Base-by-base conservation (phyloP, 768 basidiomycete genomes). In the Naganishia vaughanmartiniae region DNA sequence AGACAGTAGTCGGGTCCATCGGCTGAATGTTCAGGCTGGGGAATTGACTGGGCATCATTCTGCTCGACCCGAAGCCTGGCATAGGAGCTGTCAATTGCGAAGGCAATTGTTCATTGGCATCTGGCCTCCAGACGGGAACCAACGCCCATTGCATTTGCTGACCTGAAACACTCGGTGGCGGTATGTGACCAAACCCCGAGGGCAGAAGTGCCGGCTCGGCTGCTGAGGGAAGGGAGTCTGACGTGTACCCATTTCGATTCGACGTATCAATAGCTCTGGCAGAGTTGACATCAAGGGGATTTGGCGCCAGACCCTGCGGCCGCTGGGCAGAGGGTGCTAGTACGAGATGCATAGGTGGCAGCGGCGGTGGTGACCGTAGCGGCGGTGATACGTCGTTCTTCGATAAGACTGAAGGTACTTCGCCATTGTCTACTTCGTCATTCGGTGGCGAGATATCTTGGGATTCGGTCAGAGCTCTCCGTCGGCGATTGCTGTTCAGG, bases 61-160 rank as follows among this genome's bases (percentile, higher is more conserved):
- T 63, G 26, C 39, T 30, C 12, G 60, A 34, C 11, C 19, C n/a
- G 17, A 63, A 63, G n/a, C 60, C 60, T 4, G 36, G 19, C 12
- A 42, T 39, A 4, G 60, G 24, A 1, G 42, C 60, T 26, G 42
- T 11, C 19, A 63, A 42, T 21, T 63, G 60, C 24, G 4, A 26
- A 11, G 36, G 21, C 10, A 34, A 2, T 9, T 33, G 39, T 15
- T 63, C 60, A 21, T n/a, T 39, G n/a, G 4, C 39, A 19, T 24
- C 21, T 24, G 60, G 39, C 2, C 42, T n/a, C 60, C 60, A 63
- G 60, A 45, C 60, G 14, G 60, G 60, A 10, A 63, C 60, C 24
- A 63, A n/a, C 14, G 60, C 42, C 60, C 60, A 63, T 19, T 63
- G 36, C 60, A 63, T 26, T 12, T 63, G 60, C 33, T 63, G 60